A percentile compares a stretch with the other conserved stretches of the same genome.
Evolutionary conservation across 1,284 basidiomycete genomes (phyloP).

Genomic region (Psilocybe mexicana): DNA sequence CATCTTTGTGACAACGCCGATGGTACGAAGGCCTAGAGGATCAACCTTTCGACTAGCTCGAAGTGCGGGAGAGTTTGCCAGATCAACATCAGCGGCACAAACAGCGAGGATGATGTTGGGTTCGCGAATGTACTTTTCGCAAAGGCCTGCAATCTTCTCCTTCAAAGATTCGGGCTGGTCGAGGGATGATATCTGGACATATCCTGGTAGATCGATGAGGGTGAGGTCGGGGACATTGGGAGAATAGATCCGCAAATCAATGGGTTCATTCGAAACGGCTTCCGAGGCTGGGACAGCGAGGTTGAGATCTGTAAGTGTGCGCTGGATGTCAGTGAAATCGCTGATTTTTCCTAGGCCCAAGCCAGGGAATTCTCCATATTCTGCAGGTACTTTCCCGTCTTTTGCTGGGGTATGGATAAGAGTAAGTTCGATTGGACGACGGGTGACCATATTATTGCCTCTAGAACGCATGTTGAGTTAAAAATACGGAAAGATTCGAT

Average conservation of each 20-base stretch:
- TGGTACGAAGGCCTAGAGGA: constrained; percentile 91
- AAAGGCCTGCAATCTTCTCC: constrained; percentile 87
- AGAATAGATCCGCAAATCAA: constrained; percentile 95
- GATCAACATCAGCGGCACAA: constrained; percentile 96
- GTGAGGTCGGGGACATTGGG: constrained; percentile 96
- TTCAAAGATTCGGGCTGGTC: constrained; percentile 96
- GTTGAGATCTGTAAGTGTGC: constrained; percentile 93
- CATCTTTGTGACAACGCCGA: constrained; percentile 99
- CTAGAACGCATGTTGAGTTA: constrained; percentile 40
- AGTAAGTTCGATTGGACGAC: constrained; percentile 96
- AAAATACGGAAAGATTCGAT: background rate
- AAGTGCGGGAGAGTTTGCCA: constrained; percentile 96
- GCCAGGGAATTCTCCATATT: constrained; percentile 94
- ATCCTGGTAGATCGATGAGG: constrained; percentile 96
- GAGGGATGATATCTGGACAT: constrained; percentile 93
- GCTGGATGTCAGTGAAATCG: constrained; percentile 89
- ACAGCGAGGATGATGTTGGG: constrained; percentile 98
- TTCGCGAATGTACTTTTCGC: constrained; percentile 96
- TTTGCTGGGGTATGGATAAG: constrained; percentile 85
- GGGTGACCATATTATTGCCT: constrained; percentile 99
- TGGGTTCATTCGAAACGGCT: constrained; percentile 93
- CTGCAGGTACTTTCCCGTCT: constrained; percentile 59
- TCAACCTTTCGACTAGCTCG: constrained; percentile 93
- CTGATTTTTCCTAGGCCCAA: constrained; percentile 87
- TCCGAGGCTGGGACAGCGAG: constrained; percentile 87